Evolutionary conservation across 2,329 filamentous ascomycete species (phyloP), one percentile per base, ranked within the genome.

Genomic region (Stagonosporopsis cucurbitacearum): DNA sequence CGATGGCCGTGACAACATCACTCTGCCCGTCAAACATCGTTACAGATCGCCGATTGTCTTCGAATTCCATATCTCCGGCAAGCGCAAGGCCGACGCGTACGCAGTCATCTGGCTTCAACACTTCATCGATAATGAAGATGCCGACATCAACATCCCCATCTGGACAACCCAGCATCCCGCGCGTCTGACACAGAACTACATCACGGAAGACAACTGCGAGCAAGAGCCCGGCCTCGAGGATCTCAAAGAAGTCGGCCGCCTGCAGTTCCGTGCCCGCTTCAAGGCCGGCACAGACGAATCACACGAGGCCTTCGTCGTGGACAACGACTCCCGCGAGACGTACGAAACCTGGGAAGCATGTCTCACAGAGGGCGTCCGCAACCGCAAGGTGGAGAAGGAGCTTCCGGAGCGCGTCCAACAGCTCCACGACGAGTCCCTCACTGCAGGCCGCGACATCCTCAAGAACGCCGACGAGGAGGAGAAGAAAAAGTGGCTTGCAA

Each of bases 281-380:
- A 96, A 95, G 62, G 88, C 93, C 0, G 94, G 94, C 13, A 96
- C 91, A 44, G 93, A 97, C 72, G 86, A 91, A 50, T 89, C 91
- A 17, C 95, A 98, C 71, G 84, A 91, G 62, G 82, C 82, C 1
- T 97, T 96, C 65, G 88, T 96, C 20, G 85, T 87, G 43, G 91
- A 96, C 74, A 96, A 96, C 68, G 88, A 96, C 71, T 88, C 89
- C 1, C 88, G 94, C 28, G 95, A 98, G 79, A 97, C 93, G 0
- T 96, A 91, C 62, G 94, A 98, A 78, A 90, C 89, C 0, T 98
- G 93, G 92, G 92, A 97, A 75, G 91, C 92, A 0, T 97, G 94
- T 73, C 86, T 89, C 36, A 87, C 92, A 0, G 93, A 98, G 74
- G 94, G 94, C 12, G 91, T 96, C 0, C 86, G 95, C 2, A 77